A percentile compares a stretch with the other conserved stretches of the same genome.
Evolutionary conservation across 2,329 filamentous ascomycete genomes (phyloP).

Genomic region (Hymenoscyphus salicellus): DNA sequence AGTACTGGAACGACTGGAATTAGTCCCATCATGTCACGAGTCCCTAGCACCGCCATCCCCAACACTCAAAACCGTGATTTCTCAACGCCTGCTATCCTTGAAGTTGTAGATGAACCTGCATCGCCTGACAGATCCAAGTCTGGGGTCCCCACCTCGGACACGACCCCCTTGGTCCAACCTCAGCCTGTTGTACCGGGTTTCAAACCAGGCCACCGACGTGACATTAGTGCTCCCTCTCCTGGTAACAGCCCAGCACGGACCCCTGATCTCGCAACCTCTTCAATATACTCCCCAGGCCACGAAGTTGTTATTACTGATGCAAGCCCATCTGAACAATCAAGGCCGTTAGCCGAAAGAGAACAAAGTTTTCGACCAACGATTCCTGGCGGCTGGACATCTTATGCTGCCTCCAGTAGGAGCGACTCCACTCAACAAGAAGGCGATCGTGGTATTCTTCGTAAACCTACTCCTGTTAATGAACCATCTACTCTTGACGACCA

Average conservation of each 20-base stretch:
- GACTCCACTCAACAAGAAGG: conserved; percentile 15
- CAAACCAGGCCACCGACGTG: conserved; percentile 53
- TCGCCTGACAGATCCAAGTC: conserved; percentile 21
- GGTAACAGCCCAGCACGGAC: conserved; percentile 60
- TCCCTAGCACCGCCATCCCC: conserved; percentile 42
- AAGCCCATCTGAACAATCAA: conserved; percentile 15
- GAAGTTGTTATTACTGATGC: conserved; percentile 43
- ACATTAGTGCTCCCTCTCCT: conserved; percentile 56
- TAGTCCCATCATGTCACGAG: conserved; percentile 62
- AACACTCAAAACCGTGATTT: conserved; percentile 37
- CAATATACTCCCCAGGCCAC: conserved; percentile 41
- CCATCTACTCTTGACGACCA: conserved; percentile 14
- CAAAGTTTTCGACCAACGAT: conserved; percentile 33
- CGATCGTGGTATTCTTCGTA: not conserved
- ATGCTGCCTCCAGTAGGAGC: conserved; percentile 27
- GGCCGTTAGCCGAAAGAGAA: conserved; percentile 27
- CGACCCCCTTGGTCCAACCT: conserved; percentile 15
- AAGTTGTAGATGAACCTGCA: conserved; percentile 43
- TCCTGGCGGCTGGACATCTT: conserved; percentile 35
- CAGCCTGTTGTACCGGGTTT: conserved; percentile 37
- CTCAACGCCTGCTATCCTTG: conserved; percentile 52
- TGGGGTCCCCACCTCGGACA: conserved; percentile 1
- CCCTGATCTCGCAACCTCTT: conserved; percentile 47
- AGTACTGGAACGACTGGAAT: conserved; percentile 50
- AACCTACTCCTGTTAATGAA: conserved; percentile 10